Conservation (phyloP, 2,329 filamentous ascomycete genomes). For the Exserohilum rostratum region DNA sequence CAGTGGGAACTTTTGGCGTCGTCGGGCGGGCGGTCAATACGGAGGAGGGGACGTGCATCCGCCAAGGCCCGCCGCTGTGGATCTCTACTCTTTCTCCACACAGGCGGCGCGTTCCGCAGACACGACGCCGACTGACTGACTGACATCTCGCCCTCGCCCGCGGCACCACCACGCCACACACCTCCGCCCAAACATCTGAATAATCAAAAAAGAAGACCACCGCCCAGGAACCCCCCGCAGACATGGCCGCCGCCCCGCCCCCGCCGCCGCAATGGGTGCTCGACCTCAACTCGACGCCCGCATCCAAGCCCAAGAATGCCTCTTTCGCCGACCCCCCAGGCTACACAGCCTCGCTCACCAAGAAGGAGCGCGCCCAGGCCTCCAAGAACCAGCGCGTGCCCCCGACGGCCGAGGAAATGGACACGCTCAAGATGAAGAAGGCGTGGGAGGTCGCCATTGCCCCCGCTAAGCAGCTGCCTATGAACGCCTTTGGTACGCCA, state of each 20-base stretch:
- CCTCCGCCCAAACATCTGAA: neutral
- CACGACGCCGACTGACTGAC: slow-evolving; percentile 3
- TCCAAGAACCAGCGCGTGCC: slow-evolving; percentile 63
- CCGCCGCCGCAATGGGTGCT: slow-evolving; percentile 79
- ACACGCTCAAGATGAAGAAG: slow-evolving; percentile 96
- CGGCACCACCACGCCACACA: neutral
- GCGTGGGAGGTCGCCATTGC: slow-evolving; percentile 96
- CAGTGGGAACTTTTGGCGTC: slow-evolving; percentile 21
- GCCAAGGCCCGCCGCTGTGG: slow-evolving; percentile 25
- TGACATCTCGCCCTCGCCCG: neutral
- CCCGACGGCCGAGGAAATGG: slow-evolving; percentile 83
- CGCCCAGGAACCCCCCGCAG: neutral
- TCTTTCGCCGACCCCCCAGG: slow-evolving; percentile 85
- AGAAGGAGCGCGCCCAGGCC: slow-evolving; percentile 46
- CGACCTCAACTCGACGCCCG: slow-evolving; percentile 74
- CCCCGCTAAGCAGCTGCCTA: slow-evolving; percentile 90
- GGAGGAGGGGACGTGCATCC: slow-evolving; percentile 33
- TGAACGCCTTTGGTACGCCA: slow-evolving; percentile 85
- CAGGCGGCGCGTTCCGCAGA: slow-evolving; percentile 3
- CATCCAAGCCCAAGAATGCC: slow-evolving; percentile 67
- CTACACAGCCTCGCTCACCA: slow-evolving; percentile 64
- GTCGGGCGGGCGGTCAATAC: slow-evolving; percentile 26
- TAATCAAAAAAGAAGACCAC: neutral
- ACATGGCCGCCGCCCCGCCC: slow-evolving; percentile 37
- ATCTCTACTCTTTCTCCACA: slow-evolving; percentile 2